Evolutionary conservation across 208 protist species (phyloP).

Genomic region (Tritrichomonas foetus): DNA sequence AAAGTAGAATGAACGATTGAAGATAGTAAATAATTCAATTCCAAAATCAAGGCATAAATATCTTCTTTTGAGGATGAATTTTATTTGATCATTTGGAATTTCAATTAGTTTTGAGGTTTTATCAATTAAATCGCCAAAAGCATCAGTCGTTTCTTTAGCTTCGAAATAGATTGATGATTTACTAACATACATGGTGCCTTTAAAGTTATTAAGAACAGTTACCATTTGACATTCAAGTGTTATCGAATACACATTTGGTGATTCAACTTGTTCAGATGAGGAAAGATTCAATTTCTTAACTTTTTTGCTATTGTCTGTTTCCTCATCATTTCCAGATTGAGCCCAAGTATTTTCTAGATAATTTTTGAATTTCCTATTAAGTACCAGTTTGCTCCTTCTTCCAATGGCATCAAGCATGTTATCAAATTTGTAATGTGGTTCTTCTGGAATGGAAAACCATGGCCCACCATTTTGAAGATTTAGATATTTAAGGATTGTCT

Average conservation of each 20-base stretch:
- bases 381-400: neutral
- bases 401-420: neutral
- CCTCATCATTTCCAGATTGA: no score
- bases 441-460: neutral
- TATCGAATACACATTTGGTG: neutral
- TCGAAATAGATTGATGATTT: neutral
- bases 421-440: neutral
- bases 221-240: neutral
- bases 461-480: neutral
- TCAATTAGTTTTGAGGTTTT: neutral
- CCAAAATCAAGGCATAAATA: neutral
- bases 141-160: neutral
- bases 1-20: neutral
- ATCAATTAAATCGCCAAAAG: neutral
- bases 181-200: neutral
- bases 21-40: neutral
- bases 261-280: neutral
- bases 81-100: neutral
- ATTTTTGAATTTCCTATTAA: neutral
- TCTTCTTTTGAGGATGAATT: neutral
- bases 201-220: neutral
- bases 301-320: no score
- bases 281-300: neutral
- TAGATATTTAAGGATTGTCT: neutral
- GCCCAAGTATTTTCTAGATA: neutral